A percentile compares a stretch with the other conserved stretches of the same genome.
phyloP scores from a whole-genome alignment of 2,329 filamentous ascomycete genomes.

The Aspergillus sp. region DNA sequence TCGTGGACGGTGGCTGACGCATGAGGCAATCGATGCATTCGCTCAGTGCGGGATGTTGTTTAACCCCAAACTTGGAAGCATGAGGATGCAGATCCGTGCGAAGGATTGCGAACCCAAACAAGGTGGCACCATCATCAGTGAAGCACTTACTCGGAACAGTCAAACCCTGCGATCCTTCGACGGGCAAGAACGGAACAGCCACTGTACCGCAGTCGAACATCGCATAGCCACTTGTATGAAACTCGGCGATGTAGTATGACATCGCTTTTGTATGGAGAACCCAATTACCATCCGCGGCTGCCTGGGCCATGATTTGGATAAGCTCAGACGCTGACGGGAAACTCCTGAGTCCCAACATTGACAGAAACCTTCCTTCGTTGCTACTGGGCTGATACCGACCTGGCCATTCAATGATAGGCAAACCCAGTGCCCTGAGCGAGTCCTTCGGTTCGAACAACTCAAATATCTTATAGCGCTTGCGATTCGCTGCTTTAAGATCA shows the following conservation, averaged over 20 bases:
- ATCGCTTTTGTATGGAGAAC: conserved; percentile 68
- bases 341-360: conserved; percentile 69
- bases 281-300: conserved; percentile 53
- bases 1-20: conserved; percentile 68
- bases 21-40: conserved; percentile 75
- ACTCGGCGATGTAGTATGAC: conserved; percentile 79
- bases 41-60: conserved; percentile 74
- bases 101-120: conserved; percentile 80
- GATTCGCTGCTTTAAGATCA: conserved; percentile 57
- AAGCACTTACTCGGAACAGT: conserved; percentile 77
- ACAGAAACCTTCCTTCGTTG: conserved; percentile 73
- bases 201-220: conserved; percentile 60
- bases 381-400: conserved; percentile 67
- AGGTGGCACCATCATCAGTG: conserved; percentile 71
- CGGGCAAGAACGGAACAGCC: conserved; percentile 67
- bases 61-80: conserved; percentile 82
- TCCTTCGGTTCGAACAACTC: conserved; percentile 82
- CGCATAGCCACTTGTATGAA: conserved; percentile 74
- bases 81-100: conserved; percentile 74
- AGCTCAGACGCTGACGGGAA: conserved; percentile 73
- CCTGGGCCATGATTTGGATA: conserved; percentile 72
- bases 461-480: conserved; percentile 67
- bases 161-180: conserved; percentile 66
- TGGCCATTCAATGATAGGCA: conserved; percentile 83
- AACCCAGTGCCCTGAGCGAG: conserved; percentile 65